Conservation (phyloP, 805 yeast species). For the Hanseniaspora nectarophila region DNA sequence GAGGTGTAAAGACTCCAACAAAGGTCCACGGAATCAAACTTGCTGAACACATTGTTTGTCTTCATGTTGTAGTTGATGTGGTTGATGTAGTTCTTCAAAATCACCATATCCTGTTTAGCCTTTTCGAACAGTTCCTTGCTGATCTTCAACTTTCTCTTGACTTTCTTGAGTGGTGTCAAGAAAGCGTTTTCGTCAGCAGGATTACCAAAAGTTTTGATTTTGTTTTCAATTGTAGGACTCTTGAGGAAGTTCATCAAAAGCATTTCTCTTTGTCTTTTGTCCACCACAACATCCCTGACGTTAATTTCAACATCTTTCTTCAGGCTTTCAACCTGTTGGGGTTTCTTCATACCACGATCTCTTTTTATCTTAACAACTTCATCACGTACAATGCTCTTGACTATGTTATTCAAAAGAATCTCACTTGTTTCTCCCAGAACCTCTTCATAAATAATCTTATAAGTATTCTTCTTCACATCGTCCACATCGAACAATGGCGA, state of each 20-base stretch:
- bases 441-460: constrained; percentile 12
- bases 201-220: not conserved
- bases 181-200: not conserved
- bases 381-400: not conserved
- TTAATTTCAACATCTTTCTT: constrained; percentile 28
- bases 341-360: constrained; percentile 27
- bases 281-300: constrained; percentile 32
- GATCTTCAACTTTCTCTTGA: constrained; percentile 5
- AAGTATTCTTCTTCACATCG: constrained; percentile 11
- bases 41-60: not conserved
- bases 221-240: not conserved
- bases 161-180: constrained; percentile 11
- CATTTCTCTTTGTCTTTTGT: constrained; percentile 27
- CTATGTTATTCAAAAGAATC: not conserved
- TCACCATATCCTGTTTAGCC: not conserved
- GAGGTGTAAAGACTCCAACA: constrained; percentile 1
- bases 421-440: constrained; percentile 5
- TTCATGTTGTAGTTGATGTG: constrained; percentile 9
- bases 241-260: constrained; percentile 13
- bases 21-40: not conserved
- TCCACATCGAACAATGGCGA: constrained; percentile 4
- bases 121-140: not conserved
- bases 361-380: constrained; percentile 35
- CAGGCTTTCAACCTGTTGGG: constrained; percentile 28
- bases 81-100: constrained; percentile 3